These are phyloP conservation scores for Pyrenophora tritici-repentis DNA, from an alignment of 2,329 filamentous ascomycete genomes.

Conservation along the genomic window DNA sequence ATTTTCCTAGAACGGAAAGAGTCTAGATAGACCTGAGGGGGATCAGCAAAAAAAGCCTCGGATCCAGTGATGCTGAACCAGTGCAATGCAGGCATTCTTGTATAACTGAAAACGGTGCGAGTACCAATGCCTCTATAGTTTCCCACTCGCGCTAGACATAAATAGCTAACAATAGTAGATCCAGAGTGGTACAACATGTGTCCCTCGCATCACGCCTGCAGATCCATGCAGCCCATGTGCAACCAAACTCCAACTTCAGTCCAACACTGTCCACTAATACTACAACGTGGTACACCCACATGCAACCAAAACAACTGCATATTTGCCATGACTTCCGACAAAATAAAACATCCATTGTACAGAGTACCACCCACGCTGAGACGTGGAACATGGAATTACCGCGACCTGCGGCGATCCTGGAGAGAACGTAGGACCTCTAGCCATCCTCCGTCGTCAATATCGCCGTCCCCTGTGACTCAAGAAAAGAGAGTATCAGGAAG, in stretches of 20 bases:
- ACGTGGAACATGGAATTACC: constrained; percentile 14
- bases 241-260: constrained; percentile 6
- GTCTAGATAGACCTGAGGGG: too few relatives aligned
- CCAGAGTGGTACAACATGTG: constrained; percentile 2
- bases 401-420: constrained; percentile 29
- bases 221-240: constrained; percentile 14
- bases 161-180: constrained; percentile 10
- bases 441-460: constrained; percentile 40
- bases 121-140: neutral
- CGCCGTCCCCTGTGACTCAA: constrained; percentile 31
- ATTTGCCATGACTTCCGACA: neutral
- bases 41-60: too few relatives aligned
- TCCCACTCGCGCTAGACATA: neutral
- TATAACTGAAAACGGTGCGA: neutral
- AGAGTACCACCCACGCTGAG: constrained; percentile 15
- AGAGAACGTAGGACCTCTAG: constrained; percentile 36
- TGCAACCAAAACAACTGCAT: neutral
- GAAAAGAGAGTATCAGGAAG: constrained; percentile 34
- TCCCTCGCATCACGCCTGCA: constrained; percentile 10
- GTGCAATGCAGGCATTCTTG: neutral
- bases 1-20: too few relatives aligned
- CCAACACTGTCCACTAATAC: constrained; percentile 3
- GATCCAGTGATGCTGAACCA: too few relatives aligned
- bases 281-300: constrained; percentile 2
- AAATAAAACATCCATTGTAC: constrained; percentile 24